phyloP scores from a whole-genome alignment of 2,329 filamentous ascomycete genomes.

The Sporothrix mexicana region DNA sequence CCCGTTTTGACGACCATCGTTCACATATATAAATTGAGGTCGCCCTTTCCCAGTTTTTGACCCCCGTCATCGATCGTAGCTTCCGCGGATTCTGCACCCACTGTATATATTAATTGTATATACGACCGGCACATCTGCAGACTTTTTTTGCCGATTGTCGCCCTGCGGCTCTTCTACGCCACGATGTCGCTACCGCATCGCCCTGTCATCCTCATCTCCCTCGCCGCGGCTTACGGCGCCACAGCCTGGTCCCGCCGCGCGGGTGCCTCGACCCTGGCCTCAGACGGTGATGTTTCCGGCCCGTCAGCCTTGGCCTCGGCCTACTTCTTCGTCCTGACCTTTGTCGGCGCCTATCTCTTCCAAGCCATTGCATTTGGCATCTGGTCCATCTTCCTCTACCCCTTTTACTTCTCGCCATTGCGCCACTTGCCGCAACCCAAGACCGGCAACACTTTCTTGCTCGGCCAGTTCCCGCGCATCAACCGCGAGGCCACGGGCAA shows the following conservation, averaged over 20 bases:
- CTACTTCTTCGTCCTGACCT: constrained; percentile 44
- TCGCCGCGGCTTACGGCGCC: constrained; percentile 30
- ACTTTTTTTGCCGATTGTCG: background rate
- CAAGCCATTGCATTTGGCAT: constrained; percentile 47
- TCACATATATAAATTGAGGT: background rate
- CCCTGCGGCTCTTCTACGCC: background rate
- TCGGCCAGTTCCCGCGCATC: constrained; percentile 56
- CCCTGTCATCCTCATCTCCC: constrained; percentile 18
- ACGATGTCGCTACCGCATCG: constrained; percentile 17
- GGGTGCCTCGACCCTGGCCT: background rate
- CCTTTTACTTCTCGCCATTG: constrained; percentile 57
- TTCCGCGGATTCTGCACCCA: constrained; percentile 1
- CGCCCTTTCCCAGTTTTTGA: background rate
- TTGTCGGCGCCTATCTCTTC: constrained; percentile 46
- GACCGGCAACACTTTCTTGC: constrained; percentile 50
- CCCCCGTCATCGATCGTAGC: background rate
- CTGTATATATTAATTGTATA: background rate
- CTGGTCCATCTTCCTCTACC: constrained; percentile 56
- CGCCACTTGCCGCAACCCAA: constrained; percentile 54
- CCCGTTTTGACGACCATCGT: constrained; percentile 15
- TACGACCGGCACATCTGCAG: background rate
- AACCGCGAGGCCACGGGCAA: constrained; percentile 48
- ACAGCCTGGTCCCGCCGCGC: constrained; percentile 28
- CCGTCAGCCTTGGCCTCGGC: constrained; percentile 42
- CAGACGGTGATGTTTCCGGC: background rate